Conservation (phyloP, 2,329 filamentous ascomycete genomes). For the Talaromyces funiculosus region DNA sequence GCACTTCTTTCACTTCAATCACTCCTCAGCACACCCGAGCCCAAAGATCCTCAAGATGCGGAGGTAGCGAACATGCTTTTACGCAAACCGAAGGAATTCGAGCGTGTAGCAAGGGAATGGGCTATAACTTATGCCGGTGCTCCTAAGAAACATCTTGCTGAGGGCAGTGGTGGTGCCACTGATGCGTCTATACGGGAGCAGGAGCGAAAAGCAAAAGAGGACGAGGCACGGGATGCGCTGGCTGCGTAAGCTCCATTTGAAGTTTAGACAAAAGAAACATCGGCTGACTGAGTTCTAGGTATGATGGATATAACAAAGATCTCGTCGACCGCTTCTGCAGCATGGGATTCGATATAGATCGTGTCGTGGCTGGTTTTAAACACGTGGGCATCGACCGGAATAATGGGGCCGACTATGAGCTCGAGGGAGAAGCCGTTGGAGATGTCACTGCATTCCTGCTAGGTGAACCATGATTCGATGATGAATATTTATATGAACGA, state of each 20-base stretch:
- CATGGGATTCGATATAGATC: constrained; percentile 87
- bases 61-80: constrained; percentile 90
- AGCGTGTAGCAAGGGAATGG: constrained; percentile 82
- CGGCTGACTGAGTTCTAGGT: constrained; percentile 46
- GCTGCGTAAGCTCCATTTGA: constrained; percentile 41
- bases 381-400: constrained; percentile 75
- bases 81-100: constrained; percentile 70
- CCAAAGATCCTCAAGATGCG: constrained; percentile 93
- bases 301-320: constrained; percentile 79
- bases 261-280: not conserved
- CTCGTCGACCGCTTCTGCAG: constrained; percentile 76
- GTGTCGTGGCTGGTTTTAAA: constrained; percentile 79
- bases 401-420: constrained; percentile 70
- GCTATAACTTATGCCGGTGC: constrained; percentile 77
- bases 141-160: constrained; percentile 52
- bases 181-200: constrained; percentile 52
- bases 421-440: constrained; percentile 87
- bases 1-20: constrained; percentile 89
- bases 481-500: constrained; percentile 10
- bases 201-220: constrained; percentile 49
- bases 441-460: constrained; percentile 82
- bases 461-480: constrained; percentile 57
- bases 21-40: constrained; percentile 86
- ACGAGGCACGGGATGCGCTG: constrained; percentile 52
- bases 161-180: constrained; percentile 49